Evolutionary conservation across 257 asterid genomes (phyloP).

Genomic region (Solanum sejunctum): DNA sequence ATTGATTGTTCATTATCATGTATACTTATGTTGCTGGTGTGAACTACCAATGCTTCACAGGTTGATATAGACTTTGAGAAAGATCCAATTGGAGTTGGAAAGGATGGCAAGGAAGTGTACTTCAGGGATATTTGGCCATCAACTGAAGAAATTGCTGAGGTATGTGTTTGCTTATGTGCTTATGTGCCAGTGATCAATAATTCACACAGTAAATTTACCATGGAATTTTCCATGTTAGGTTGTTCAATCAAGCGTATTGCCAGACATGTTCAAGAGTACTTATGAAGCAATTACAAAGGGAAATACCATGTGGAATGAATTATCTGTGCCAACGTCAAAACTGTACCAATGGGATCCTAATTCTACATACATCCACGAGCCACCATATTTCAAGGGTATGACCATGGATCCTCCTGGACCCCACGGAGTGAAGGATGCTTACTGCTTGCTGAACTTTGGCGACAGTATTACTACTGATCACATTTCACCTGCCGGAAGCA

Average conservation of each 20-base stretch:
- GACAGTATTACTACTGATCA: slow-evolving; percentile 94
- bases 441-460: slow-evolving; percentile 85
- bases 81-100: slow-evolving; percentile 88
- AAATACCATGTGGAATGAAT: slow-evolving; percentile 82
- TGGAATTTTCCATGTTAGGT: slow-evolving; percentile 27
- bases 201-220: background rate
- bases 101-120: slow-evolving; percentile 74
- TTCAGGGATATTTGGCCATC: slow-evolving; percentile 94
- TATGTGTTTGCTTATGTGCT: slow-evolving; percentile 3
- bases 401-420: slow-evolving; percentile 96
- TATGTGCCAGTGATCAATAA: background rate
- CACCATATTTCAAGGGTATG: slow-evolving; percentile 88
- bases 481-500: slow-evolving; percentile 95
- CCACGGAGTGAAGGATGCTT: slow-evolving; percentile 85
- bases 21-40: background rate
- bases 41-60: slow-evolving; percentile 19
- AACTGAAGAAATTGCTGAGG: slow-evolving; percentile 89
- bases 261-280: slow-evolving; percentile 90
- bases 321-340: slow-evolving; percentile 51
- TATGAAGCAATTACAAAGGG: slow-evolving; percentile 78
- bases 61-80: slow-evolving; percentile 87
- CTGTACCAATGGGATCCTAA: slow-evolving; percentile 77
- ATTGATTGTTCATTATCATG: background rate
- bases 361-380: slow-evolving; percentile 92
- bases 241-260: slow-evolving; percentile 83